Evolutionary conservation across 257 asterid species (phyloP).

Genomic region (Ocimum tenuiflorum): DNA sequence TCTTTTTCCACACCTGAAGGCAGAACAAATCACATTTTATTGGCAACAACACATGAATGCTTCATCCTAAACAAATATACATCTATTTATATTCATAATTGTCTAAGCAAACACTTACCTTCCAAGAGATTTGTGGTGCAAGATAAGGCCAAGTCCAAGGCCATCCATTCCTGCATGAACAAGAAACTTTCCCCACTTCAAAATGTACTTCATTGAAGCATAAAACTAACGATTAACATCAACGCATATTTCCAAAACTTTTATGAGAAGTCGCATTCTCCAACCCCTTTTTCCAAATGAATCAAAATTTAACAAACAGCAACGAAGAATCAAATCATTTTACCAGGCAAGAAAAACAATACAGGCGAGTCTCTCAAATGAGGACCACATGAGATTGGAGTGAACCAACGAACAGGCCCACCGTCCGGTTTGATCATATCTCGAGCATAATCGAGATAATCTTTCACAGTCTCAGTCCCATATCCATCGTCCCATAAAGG

Average conservation of each 20-base stretch:
- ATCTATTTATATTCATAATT: background rate
- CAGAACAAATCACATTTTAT: too few species aligned
- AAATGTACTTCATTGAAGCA: background rate
- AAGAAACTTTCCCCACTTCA: too few species aligned
- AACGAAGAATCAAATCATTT: too few species aligned
- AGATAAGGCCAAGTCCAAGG: slow-evolving; percentile 74
- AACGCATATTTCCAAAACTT: too few species aligned
- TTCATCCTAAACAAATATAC: background rate
- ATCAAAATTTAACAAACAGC: background rate
- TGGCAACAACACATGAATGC: background rate
- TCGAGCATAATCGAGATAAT: slow-evolving; percentile 54
- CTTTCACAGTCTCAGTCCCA: slow-evolving; percentile 70
- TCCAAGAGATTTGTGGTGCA: slow-evolving; percentile 86
- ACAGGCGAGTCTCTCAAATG: slow-evolving; percentile 62
- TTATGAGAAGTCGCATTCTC: too few species aligned
- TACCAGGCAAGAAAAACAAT: slow-evolving; percentile 89
- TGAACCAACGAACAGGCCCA: slow-evolving; percentile 93
- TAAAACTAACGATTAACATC: background rate
- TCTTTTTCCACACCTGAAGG: too few species aligned
- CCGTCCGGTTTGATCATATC: slow-evolving; percentile 71
- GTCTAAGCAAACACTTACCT: slow-evolving; percentile 39
- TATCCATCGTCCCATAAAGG: slow-evolving; percentile 94
- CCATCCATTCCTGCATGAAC: slow-evolving; percentile 86
- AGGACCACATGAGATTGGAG: slow-evolving; percentile 75
- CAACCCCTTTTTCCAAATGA: too few species aligned